phyloP scores from a whole-genome alignment of 176 grass and related monocot species.

The Aegilops speltoides region DNA sequence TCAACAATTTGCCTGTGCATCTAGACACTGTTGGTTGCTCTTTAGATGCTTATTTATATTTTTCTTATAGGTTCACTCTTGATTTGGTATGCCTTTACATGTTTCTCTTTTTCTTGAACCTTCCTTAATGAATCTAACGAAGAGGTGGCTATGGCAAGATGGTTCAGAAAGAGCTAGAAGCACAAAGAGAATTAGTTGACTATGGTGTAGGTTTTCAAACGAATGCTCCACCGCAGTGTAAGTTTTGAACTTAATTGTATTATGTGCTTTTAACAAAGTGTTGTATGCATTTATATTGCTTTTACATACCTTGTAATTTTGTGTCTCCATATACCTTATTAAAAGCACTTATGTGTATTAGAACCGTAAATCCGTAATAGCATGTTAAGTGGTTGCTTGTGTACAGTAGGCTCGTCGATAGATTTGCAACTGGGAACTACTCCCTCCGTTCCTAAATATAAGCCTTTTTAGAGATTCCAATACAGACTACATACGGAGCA shows the following conservation, averaged over 20 bases:
- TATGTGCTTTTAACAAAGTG: neutral
- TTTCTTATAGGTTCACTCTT: conserved; percentile 1
- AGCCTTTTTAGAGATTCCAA: no score
- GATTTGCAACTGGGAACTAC: neutral
- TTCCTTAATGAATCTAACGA: conserved; percentile 59
- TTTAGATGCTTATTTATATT: conserved; percentile 5
- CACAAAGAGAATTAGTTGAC: conserved; percentile 88
- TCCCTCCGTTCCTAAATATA: no score
- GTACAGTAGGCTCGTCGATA: neutral
- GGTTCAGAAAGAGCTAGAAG: conserved; percentile 95
- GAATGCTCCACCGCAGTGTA: conserved; percentile 52
- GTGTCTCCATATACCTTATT: neutral
- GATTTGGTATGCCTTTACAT: conserved; percentile 8
- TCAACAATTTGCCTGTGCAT: neutral
- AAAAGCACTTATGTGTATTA: neutral
- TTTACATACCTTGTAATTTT: neutral
- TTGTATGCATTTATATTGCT: neutral
- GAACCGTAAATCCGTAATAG: neutral
- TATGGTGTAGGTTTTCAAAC: conserved; percentile 74
- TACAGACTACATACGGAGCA: no score
- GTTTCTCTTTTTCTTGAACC: neutral
- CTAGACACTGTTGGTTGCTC: neutral
- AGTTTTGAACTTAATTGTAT: conserved; percentile 16
- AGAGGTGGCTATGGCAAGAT: conserved; percentile 97
- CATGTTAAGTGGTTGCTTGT: neutral